Conservation (phyloP, 768 basidiomycete genomes). For the Amanita pseudoporphyria region DNA sequence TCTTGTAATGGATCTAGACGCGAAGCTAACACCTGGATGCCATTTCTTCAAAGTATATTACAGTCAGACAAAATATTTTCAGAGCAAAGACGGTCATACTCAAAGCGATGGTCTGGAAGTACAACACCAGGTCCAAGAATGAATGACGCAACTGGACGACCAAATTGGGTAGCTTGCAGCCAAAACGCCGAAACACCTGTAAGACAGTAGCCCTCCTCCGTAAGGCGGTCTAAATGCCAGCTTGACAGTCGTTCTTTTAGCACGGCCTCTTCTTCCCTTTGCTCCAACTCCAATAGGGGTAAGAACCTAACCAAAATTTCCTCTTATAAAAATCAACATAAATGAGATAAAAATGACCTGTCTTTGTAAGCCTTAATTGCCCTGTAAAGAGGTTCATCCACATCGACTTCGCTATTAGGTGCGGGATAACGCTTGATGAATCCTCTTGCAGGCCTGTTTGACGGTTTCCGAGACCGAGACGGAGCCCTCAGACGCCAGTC, state of each 20-base stretch:
- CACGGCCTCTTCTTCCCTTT: conserved; percentile 50
- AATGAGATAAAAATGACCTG: conserved; percentile 25
- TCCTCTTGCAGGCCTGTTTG: conserved; percentile 11
- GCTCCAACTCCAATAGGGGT: conserved; percentile 38
- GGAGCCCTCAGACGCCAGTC: conserved; percentile 53
- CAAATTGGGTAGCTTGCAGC: conserved; percentile 54
- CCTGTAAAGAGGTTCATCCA: conserved; percentile 34
- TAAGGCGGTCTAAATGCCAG: conserved; percentile 54
- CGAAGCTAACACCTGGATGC: conserved; percentile 59
- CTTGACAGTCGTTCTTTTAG: conserved; percentile 54
- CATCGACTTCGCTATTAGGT: conserved; percentile 20
- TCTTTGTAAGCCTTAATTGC: conserved; percentile 45
- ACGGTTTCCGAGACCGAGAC: conserved; percentile 25
- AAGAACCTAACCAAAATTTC: conserved; percentile 30
- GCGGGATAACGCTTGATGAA: conserved; percentile 31
- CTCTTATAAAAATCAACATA: neutral
- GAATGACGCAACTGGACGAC: conserved; percentile 60
- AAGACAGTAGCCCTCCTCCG: conserved; percentile 65
- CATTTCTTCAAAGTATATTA: conserved; percentile 37
- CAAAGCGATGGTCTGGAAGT: conserved; percentile 60
- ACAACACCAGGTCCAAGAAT: conserved; percentile 48
- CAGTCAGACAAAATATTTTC: neutral
- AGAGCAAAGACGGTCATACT: conserved; percentile 31
- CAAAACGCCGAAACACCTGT: conserved; percentile 60
- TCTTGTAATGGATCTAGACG: conserved; percentile 54